These are phyloP conservation scores for Fusarium beomiforme DNA, from an alignment of 2,329 filamentous ascomycete species.

Conservation along the genomic window DNA sequence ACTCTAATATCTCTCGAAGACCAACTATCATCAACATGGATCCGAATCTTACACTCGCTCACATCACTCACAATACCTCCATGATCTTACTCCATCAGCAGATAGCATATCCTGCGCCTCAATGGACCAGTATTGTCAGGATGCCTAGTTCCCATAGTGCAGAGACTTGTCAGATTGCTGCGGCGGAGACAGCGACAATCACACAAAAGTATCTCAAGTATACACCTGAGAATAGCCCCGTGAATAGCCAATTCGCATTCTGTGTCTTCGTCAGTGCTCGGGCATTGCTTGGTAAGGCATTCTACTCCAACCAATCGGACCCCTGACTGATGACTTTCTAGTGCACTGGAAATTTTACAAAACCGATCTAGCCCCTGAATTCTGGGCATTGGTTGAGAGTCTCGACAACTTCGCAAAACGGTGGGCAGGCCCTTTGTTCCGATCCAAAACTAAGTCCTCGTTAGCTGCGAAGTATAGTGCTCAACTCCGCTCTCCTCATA, in stretches of 20 bases:
- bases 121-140: conserved; percentile 40
- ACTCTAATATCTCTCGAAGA: conserved; percentile 44
- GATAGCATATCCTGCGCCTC: conserved; percentile 55
- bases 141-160: conserved; percentile 58
- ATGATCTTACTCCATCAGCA: conserved; percentile 60
- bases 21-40: conserved; percentile 51
- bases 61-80: conserved; percentile 60
- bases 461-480: conserved; percentile 16
- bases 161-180: conserved; percentile 59
- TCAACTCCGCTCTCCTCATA: conserved; percentile 9
- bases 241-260: conserved; percentile 54
- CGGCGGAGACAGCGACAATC: conserved; percentile 57
- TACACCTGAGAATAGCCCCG: conserved; percentile 34
- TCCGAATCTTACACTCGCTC: conserved; percentile 60
- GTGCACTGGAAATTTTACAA: conserved; percentile 37
- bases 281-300: conserved; percentile 48
- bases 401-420: conserved; percentile 46
- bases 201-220: conserved; percentile 57
- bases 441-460: neutral
- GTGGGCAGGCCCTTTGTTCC: conserved; percentile 42
- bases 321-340: neutral
- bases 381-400: conserved; percentile 43
- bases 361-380: conserved; percentile 34
- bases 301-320: rapidly evolving
- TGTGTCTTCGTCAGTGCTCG: conserved; percentile 58